phyloP scores from a whole-genome alignment of 2,329 filamentous ascomycete genomes.

The Aspergillus proliferans region DNA sequence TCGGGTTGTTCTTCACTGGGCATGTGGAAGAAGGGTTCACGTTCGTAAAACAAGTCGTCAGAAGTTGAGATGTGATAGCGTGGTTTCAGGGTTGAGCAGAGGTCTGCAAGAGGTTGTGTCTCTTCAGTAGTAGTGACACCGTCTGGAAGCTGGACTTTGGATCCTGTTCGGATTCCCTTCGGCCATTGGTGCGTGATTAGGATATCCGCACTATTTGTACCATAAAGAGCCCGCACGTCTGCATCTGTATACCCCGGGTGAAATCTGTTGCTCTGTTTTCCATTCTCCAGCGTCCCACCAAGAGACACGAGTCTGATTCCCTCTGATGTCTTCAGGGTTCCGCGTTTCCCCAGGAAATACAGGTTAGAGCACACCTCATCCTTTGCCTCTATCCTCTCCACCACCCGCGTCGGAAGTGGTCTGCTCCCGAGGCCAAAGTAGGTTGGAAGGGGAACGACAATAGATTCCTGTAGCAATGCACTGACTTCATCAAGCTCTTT shows the following conservation, averaged over 20 bases:
- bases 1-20: conserved; percentile 49
- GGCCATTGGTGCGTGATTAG: conserved; percentile 86
- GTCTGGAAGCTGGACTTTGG: conserved; percentile 56
- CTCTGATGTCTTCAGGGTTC: conserved; percentile 80
- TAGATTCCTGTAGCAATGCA: conserved; percentile 64
- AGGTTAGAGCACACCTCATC: conserved; percentile 82
- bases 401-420: conserved; percentile 63
- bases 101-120: conserved; percentile 66
- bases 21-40: conserved; percentile 80
- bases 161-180: conserved; percentile 61
- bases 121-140: conserved; percentile 47
- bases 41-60: conserved; percentile 70
- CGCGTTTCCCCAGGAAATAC: conserved; percentile 80
- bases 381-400: conserved; percentile 66
- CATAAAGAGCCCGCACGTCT: conserved; percentile 69
- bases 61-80: conserved; percentile 81
- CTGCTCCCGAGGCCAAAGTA: conserved; percentile 81
- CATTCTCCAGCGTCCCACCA: conserved; percentile 59
- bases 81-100: conserved; percentile 75
- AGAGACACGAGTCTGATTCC: conserved; percentile 82
- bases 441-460: conserved; percentile 70
- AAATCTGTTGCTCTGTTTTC: conserved; percentile 55
- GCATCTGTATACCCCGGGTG: conserved; percentile 70
- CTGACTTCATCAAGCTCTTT: conserved; percentile 55
- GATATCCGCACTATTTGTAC: conserved; percentile 75